Conservation (phyloP, 164 flowering plant genomes). For the Vitis cinerea region DNA sequence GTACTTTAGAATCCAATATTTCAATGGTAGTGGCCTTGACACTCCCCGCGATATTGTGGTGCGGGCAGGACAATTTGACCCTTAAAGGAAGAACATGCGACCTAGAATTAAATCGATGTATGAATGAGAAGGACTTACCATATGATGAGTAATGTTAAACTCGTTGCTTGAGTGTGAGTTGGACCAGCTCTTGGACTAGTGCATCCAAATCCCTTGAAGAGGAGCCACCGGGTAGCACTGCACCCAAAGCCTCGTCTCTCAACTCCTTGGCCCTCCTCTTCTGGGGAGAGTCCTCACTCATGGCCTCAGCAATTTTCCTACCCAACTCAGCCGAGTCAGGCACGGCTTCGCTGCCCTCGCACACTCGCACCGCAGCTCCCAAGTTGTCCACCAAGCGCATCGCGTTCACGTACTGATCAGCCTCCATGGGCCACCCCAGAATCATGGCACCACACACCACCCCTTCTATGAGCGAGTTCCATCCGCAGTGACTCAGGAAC, state of each 20-base stretch:
- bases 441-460: conserved; percentile 38
- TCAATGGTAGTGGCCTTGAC: too few relatives aligned
- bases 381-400: conserved; percentile 36
- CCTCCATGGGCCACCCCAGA: conserved; percentile 66
- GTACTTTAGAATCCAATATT: too few relatives aligned
- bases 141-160: too few relatives aligned
- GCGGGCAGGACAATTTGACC: too few relatives aligned
- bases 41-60: too few relatives aligned
- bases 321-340: conserved; percentile 39
- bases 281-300: conserved; percentile 9
- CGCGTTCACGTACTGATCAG: conserved; percentile 48
- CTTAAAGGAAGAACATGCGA: too few relatives aligned
- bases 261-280: conserved; percentile 27
- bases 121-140: too few relatives aligned
- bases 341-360: conserved; percentile 35
- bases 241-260: conserved; percentile 26
- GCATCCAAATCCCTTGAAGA: conserved; percentile 30
- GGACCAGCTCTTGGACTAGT: conserved; percentile 23
- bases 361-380: conserved; percentile 33
- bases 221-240: conserved; percentile 36
- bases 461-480: conserved; percentile 60
- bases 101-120: too few relatives aligned
- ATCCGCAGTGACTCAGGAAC: conserved; percentile 65
- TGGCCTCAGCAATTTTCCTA: conserved; percentile 16
- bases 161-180: not conserved